Base-by-base conservation (phyloP, 768 basidiomycete genomes). In the Dioszegia crocea region DNA sequence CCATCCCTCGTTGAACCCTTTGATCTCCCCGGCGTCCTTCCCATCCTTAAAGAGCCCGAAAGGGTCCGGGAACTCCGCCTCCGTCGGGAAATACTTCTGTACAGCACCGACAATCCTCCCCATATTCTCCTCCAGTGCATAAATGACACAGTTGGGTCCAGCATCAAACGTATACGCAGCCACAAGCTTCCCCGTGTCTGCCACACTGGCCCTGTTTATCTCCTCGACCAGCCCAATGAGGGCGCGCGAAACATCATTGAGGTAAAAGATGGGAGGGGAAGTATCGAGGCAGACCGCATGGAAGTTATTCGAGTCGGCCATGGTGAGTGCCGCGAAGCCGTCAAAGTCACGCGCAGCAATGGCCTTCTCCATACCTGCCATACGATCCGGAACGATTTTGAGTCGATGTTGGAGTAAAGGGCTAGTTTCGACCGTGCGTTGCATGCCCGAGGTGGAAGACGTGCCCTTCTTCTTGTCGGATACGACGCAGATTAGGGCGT, bases 121-220 rank as follows among this genome's bases (percentile, higher is more conserved):
- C 70, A 96, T 80, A 78, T 93, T 84, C 69, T 85, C 82, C 65
- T 86, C 81, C 3, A 84, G 83, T 0, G 91, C 84, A 78, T 98
- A 99, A 71, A 99, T 91, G 75, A 99, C 96, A 1, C 93, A 93
- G 78, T 99, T 99, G 14, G 96, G 96, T 30, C 96, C 96, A 0
- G 96, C 96, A 70, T 99, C 96, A 74, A 88, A 98, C n/a, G 96
- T 99, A 79, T 99, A 99, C 40, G 94, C 96, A 0, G 92, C 96
- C 71, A 88, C 85, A 76, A 84, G 80, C 1, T 81, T 80, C 45
- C 77, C 83, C 1, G 84, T 81, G 9, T 11, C 11, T 12, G 23
- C 47, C 26, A 51, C 2, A n/a, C 45, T 36, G 21, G 89, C 81
- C 19, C 93, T 84, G 79, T 99, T 99, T 80, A 91, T 86, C 79